Evolutionary conservation across 2,329 filamentous ascomycete genomes (phyloP), one percentile per base, ranked within the genome.

Genomic region (Orbilia javanica): DNA sequence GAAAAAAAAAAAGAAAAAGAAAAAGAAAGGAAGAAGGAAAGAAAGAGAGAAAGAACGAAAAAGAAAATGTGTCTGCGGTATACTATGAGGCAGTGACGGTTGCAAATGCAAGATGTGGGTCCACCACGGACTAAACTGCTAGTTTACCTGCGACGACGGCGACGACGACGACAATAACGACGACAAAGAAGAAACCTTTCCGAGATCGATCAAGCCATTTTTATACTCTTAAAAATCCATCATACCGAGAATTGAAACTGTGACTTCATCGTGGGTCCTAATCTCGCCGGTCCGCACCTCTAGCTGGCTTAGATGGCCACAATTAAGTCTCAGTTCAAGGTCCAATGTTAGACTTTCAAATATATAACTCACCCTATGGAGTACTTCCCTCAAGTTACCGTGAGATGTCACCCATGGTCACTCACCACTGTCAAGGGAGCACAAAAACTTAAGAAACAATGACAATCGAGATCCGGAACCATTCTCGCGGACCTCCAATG

Each of bases 391-490:
- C 48, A 68, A 15, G 27, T 44, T 44, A 22, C 65, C 50, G 11
- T 44, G 50, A 48, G 46, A 42, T 27, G 53, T 42, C 53, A 60
- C 18, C 31, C 53, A 42, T 39, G 53, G 53, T 42, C 55, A 60
- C 55, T 18, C 42, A 20, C 46, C 18, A 42, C 6, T 5, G 34
- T 34, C 55, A 42, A 42, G 55, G 55, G 55, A 60, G 34, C 55
- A 60, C 55, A 39, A 57, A 29, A 44, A 6, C 20, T 39, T 15
- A 11, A 13, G 27, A 57, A 25, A 57, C 34, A 39, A 53, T 44
- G 34, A 20, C 42, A 62, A 78, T 68, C 74, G 53, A 72, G 67
- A 78, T 72, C 67, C 67, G 44, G 53, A 48, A 27, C 74, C 73
- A 52, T 63, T 55, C 62, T 78, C 67, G 34, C 60, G 52, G 62